These are phyloP conservation scores for Mortierella sp. DNA, from an alignment of 371 early-diverging fungal genomes.

Conservation along the genomic window DNA sequence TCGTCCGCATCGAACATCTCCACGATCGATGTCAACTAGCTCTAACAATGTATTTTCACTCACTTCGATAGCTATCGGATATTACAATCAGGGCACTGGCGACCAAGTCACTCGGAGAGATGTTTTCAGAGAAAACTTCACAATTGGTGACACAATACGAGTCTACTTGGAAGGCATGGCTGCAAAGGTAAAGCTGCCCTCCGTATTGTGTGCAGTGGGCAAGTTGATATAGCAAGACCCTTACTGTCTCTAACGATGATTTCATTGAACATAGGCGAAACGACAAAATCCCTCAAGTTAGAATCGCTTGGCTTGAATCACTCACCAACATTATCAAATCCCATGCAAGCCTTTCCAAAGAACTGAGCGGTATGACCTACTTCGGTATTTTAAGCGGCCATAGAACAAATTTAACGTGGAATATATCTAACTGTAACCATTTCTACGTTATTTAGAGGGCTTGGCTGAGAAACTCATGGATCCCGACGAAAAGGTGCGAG, in stretches of 20 bases:
- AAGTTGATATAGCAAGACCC: too few species aligned
- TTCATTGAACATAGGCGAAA: conserved; percentile 67
- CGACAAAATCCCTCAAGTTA: conserved; percentile 80
- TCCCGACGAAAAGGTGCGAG: conserved; percentile 95
- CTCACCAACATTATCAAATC: conserved; percentile 72
- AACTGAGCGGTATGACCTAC: conserved; percentile 72
- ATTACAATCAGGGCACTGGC: conserved; percentile 84
- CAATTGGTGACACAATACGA: conserved; percentile 82
- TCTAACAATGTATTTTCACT: not conserved
- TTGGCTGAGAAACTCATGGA: conserved; percentile 86
- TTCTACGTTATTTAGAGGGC: conserved; percentile 60
- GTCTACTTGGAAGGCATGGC: conserved; percentile 91
- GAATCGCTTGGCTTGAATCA: conserved; percentile 85
- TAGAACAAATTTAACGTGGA: not conserved
- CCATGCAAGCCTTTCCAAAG: conserved; percentile 77
- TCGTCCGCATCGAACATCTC: not conserved
- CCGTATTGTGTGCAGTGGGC: not conserved
- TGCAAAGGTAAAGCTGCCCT: conserved; percentile 69
- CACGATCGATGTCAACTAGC: not conserved
- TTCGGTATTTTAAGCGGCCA: not conserved
- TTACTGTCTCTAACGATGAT: not conserved
- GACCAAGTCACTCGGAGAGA: conserved; percentile 85
- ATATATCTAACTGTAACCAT: not conserved
- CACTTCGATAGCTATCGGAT: conserved; percentile 28
- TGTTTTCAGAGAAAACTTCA: conserved; percentile 85